These are phyloP conservation scores for Zychaea mexicana DNA, from an alignment of 371 early-diverging fungal species.

Conservation along the genomic window DNA sequence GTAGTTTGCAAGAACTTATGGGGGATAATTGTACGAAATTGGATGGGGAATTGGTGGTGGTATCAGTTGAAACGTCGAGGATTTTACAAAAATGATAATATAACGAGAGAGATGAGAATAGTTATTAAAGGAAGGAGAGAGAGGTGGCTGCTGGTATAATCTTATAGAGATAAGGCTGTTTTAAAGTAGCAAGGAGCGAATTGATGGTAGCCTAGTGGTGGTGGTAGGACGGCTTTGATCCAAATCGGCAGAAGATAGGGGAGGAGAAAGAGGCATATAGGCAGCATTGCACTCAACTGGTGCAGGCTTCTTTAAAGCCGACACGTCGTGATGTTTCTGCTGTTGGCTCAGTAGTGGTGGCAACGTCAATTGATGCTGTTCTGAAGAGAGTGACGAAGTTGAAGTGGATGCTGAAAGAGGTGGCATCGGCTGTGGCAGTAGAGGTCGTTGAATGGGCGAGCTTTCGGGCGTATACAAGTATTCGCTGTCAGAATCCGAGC, in stretches of 20 bases:
- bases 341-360: background rate
- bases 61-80: too few species aligned
- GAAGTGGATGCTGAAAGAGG: conserved; percentile 1
- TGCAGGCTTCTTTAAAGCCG: background rate
- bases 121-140: background rate
- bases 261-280: background rate
- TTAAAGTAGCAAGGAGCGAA: conserved; percentile 19
- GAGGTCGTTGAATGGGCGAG: conserved; percentile 8
- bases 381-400: conserved; percentile 1
- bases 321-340: too few species aligned
- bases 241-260: background rate
- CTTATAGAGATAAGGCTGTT: background rate
- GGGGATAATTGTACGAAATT: too few species aligned
- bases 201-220: conserved; percentile 9
- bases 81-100: too few species aligned
- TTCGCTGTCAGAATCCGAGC: conserved; percentile 9
- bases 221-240: conserved; percentile 1
- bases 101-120: too few species aligned
- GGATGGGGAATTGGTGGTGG: too few species aligned
- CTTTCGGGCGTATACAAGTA: conserved; percentile 10
- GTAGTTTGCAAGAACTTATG: too few species aligned
- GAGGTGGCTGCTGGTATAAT: background rate
- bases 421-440: too few species aligned
- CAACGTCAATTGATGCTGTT: background rate
- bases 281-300: background rate